Base-by-base conservation (phyloP, 306 rosid genomes). In the Carpinus viminea region DNA sequence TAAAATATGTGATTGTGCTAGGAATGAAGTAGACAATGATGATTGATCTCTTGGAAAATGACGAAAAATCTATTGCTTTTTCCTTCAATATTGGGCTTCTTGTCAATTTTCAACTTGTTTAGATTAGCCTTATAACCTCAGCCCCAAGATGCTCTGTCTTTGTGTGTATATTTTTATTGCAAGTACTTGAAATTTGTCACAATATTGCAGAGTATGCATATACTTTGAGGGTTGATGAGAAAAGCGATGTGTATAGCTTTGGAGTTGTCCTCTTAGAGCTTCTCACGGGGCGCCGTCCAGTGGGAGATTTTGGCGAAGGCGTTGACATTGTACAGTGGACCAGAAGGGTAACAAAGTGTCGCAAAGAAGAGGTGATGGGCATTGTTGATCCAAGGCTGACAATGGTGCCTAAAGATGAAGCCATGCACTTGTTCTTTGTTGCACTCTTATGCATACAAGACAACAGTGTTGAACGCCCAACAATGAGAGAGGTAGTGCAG, bases 401-500 rank as follows among this genome's bases (percentile, higher is more conserved):
- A 3, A 13, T 53, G 4, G 87, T 90, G 48, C 90, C 92, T 0
- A 88, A 79, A 70, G 92, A 90, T 8, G 94, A 91, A 78, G 91
- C 86, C n/a, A 90, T 82, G 84, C 98, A 93, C 86, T 64, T 91
- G 79, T 83, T 93, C 74, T 90, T 93, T 84, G 73, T 93, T 43
- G 90, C 93, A 7, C 83, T 88, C 83, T 75, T 86, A 28, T 93
- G 98, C 53, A 77, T 89, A 10, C 87, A 93, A 76, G 97, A 93
- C 2, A 87, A 90, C 17, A 91, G 97, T 41, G 89, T 93, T 2
- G 91, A 89, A 76, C 85, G 98, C 56, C 98, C 98, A 15, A 90
- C 98, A 1, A 93, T 91, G 98, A 87, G 97, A 81, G 98, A 93
- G 80, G 97, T 91, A 0, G 92, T 93, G 78, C 98, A 93, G 50